Evolutionary conservation across 2,329 filamentous ascomycete genomes (phyloP).

Genomic region (Pyrenochaeta sp.): DNA sequence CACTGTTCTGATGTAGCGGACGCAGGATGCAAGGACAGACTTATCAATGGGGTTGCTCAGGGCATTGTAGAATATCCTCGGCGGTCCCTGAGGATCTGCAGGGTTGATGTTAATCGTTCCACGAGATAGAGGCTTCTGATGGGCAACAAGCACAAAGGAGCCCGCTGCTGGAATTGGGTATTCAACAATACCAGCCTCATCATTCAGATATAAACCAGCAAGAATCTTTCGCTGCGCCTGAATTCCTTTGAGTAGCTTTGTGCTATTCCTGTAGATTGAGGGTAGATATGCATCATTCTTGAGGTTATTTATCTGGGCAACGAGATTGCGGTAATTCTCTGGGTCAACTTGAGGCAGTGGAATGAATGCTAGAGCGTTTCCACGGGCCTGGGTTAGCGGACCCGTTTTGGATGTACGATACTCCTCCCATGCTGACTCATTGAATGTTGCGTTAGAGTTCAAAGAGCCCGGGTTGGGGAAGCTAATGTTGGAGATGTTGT

Average conservation of each 20-base stretch:
- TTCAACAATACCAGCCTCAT: conserved; percentile 37
- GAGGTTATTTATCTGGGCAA: conserved; percentile 16
- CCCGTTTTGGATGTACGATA: conserved; percentile 37
- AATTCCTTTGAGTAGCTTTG: conserved; percentile 34
- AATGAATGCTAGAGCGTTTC: conserved; percentile 36
- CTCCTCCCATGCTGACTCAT: conserved; percentile 38
- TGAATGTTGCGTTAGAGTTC: conserved; percentile 32
- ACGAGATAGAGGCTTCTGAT: conserved; percentile 52
- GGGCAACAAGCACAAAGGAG: conserved; percentile 29
- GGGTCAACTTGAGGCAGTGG: conserved; percentile 35
- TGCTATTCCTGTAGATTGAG: conserved; percentile 31
- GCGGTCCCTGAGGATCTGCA: conserved; percentile 34
- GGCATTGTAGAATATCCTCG: conserved; percentile 38
- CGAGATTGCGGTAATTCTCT: conserved; percentile 23
- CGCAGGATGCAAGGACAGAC: conserved; percentile 42
- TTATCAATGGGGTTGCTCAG: conserved; percentile 42
- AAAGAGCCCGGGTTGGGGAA: conserved; percentile 31
- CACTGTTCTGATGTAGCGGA: conserved; percentile 45
- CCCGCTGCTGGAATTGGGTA: conserved; percentile 47
- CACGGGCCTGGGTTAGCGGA: conserved; percentile 35
- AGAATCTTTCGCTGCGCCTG: conserved; percentile 40
- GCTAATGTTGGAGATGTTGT: conserved; percentile 29
- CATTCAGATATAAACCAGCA: conserved; percentile 25
- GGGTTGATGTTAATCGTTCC: conserved; percentile 43
- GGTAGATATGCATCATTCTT: conserved; percentile 30